phyloP scores from a whole-genome alignment of 1,139 yeast species.

The Saccharomyces hybrid region DNA sequence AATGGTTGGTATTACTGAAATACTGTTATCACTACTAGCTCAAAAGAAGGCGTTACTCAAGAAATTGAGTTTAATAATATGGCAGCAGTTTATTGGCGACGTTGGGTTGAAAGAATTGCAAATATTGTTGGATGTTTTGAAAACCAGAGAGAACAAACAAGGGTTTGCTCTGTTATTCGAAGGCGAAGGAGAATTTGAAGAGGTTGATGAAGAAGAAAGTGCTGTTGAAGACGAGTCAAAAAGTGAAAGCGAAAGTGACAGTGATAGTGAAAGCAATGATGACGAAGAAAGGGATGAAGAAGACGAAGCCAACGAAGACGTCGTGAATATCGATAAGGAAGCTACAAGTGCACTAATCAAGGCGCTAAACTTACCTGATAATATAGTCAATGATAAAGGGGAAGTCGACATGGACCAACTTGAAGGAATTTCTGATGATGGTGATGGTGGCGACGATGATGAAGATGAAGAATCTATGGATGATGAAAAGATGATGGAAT shows the following conservation, averaged over 20 bases:
- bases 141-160: constrained; percentile 68
- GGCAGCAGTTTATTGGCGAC: constrained; percentile 57
- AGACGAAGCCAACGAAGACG: constrained; percentile 53
- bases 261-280: constrained; percentile 40
- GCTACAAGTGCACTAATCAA: constrained; percentile 67
- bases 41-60: constrained; percentile 65
- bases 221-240: constrained; percentile 84
- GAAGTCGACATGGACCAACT: constrained; percentile 46
- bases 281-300: constrained; percentile 50
- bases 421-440: constrained; percentile 31
- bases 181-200: constrained; percentile 51
- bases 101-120: constrained; percentile 46
- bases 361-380: constrained; percentile 64
- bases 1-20: constrained; percentile 65
- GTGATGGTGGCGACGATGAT: constrained; percentile 49
- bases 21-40: constrained; percentile 65
- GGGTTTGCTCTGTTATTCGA: constrained; percentile 78
- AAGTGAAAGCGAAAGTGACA: constrained; percentile 77
- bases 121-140: constrained; percentile 57
- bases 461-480: constrained; percentile 63
- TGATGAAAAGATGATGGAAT: constrained; percentile 95
- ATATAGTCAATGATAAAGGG: constrained; percentile 38
- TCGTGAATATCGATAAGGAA: constrained; percentile 47
- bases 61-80: constrained; percentile 62
- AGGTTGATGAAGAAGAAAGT: constrained; percentile 63